Conservation (phyloP, 768 basidiomycete genomes). For the Tylopilus sp. region DNA sequence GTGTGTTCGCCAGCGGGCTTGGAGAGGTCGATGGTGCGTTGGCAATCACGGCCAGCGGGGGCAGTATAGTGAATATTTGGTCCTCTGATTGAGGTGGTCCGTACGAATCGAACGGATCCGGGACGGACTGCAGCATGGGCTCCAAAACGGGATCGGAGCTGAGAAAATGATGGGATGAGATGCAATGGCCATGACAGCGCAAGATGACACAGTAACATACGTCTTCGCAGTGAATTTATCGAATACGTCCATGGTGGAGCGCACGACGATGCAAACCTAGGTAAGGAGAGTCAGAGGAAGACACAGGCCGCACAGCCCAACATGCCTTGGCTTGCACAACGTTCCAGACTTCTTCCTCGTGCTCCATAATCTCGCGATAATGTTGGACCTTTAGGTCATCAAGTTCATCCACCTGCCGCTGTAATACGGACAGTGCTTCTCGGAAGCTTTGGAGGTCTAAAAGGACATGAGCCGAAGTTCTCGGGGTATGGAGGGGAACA, state of each 20-base stretch:
- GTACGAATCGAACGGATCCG: constrained; percentile 92
- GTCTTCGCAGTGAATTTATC: constrained; percentile 84
- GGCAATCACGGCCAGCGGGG: constrained; percentile 77
- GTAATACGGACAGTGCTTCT: constrained; percentile 75
- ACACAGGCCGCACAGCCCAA: not conserved
- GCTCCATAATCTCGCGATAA: constrained; percentile 85
- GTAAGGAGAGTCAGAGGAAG: constrained; percentile 15
- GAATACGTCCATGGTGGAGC: constrained; percentile 90
- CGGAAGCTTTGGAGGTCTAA: constrained; percentile 89
- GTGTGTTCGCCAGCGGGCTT: constrained; percentile 52
- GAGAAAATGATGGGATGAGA: constrained; percentile 13
- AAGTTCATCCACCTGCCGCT: constrained; percentile 87
- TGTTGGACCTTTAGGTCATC: constrained; percentile 82
- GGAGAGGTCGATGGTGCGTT: constrained; percentile 57
- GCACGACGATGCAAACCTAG: constrained; percentile 76
- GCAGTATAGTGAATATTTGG: constrained; percentile 90
- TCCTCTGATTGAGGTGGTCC: constrained; percentile 85
- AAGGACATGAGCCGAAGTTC: constrained; percentile 8
- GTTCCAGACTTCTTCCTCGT: constrained; percentile 96
- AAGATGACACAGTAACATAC: constrained; percentile 42
- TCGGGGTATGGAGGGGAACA: constrained; percentile 26
- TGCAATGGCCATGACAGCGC: constrained; percentile 3
- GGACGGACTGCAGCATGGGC: constrained; percentile 83
- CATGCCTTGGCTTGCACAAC: constrained; percentile 79
- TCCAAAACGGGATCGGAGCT: constrained; percentile 89